Evolutionary conservation across 192 early-diverging fungal genomes (phyloP).

Genomic region (Podila verticillata): DNA sequence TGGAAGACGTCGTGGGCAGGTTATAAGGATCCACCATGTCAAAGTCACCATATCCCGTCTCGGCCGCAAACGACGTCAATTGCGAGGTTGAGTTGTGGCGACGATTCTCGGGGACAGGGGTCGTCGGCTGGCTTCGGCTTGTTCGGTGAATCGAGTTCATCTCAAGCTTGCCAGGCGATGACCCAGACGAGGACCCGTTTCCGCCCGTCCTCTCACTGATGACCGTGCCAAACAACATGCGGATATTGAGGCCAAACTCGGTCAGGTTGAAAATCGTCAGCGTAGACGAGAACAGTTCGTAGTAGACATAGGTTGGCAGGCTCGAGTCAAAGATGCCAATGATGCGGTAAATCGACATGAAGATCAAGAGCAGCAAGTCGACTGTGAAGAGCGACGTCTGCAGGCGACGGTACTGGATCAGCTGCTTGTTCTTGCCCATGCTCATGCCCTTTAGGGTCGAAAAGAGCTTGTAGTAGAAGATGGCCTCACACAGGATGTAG

Average conservation of each 20-base stretch:
- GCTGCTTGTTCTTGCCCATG: constrained; percentile 7
- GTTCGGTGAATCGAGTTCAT: constrained; percentile 15
- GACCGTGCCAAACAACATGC: constrained; percentile 34
- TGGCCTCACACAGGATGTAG: constrained; percentile 45
- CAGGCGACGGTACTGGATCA: constrained; percentile 42
- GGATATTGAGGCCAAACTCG: constrained; percentile 52
- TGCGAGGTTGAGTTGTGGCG: constrained; percentile 33
- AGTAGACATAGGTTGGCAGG: constrained; percentile 47
- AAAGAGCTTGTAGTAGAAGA: constrained; percentile 50
- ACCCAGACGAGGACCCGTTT: background rate
- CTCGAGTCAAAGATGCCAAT: constrained; percentile 31
- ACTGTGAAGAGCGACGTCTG: constrained; percentile 50
- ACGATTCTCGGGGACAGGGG: background rate
- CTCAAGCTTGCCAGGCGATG: constrained; percentile 20
- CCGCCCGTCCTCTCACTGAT: constrained; percentile 13
- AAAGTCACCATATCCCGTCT: constrained; percentile 22
- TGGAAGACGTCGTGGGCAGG: background rate
- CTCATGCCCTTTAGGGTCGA: constrained; percentile 38
- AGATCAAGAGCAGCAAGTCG: constrained; percentile 33
- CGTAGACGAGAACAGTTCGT: constrained; percentile 43
- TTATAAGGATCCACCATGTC: background rate
- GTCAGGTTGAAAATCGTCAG: constrained; percentile 50
- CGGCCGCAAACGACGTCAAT: constrained; percentile 24
- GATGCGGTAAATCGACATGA: constrained; percentile 51
- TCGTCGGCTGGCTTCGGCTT: background rate